Base-by-base conservation (phyloP, 2,329 filamentous ascomycete species). In the Xylariaceae sp. region DNA sequence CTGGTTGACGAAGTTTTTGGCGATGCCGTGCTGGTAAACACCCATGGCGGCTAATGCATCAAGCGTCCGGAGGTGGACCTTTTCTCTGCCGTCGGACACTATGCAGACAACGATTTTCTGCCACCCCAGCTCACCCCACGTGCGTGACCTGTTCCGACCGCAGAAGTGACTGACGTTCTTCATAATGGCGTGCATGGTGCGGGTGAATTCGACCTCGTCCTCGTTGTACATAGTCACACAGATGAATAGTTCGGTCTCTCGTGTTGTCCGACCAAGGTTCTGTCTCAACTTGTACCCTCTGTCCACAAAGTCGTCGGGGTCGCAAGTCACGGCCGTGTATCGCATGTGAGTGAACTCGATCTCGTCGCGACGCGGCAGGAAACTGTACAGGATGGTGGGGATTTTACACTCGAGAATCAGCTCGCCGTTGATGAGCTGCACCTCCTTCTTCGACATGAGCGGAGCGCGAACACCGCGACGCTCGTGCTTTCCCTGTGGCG, bases 91-190 rank as follows among this genome's bases (percentile, higher is more conserved):
- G 69, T 99, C 95, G 67, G 92, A 97, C 63, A 99, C 95, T 44
- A 99, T 87, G 73, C 93, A 98, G 10, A 99, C 95, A 9, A 99
- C 95, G 67, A 99, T 98, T 81, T 99, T 99, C 80, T 99, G 98
- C 95, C 95, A 99, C 3, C 93, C 93, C 67, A 96, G 91, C 73
- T 96, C 95, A 64, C 95, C 95, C 95, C 95, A 99, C 0, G 93
- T 98, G 77, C 96, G 96, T 76, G 92, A 96, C 72, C 89, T 91
- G 44, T 88, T 91, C 48, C 93, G 86, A 58, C 90, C 91, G 75
- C 95, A 97, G 90, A 99, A 97, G 79, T 93, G 93, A 73, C 97
- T 93, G 65, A 99, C 91, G 73, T 99, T 99, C 79, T 99, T 98
- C 81, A 98, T 93, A 4, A 99, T 92, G 73, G 95, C 95, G 48